These are phyloP conservation scores for Limtongia smithiae DNA, from an alignment of 805 yeast species.

Conservation along the genomic window DNA sequence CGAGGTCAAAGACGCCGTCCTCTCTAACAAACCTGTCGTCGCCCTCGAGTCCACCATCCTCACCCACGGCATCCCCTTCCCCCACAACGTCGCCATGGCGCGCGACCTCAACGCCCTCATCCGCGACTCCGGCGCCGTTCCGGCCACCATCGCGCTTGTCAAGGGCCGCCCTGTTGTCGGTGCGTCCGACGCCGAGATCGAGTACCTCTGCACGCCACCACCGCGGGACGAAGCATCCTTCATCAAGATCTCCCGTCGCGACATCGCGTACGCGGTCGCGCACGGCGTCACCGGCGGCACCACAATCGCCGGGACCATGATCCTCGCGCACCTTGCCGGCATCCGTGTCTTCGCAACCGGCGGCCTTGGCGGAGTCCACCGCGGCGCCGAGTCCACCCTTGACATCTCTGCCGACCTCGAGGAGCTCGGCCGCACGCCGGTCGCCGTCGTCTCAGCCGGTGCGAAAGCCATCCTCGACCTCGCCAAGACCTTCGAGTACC, in stretches of 20 bases:
- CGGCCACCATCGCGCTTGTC: constrained; percentile 81
- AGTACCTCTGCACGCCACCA: constrained; percentile 28
- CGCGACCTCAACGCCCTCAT: constrained; percentile 57
- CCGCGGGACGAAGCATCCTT: constrained; percentile 20
- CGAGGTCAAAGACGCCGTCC: constrained; percentile 63
- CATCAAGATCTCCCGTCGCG: constrained; percentile 73
- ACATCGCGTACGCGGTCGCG: constrained; percentile 48
- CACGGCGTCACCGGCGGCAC: constrained; percentile 73
- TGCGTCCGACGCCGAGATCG: constrained; percentile 47
- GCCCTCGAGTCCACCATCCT: constrained; percentile 84
- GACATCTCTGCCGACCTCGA: constrained; percentile 86
- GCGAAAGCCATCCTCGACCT: constrained; percentile 85
- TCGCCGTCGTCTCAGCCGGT: constrained; percentile 89
- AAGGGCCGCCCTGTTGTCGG: constrained; percentile 74
- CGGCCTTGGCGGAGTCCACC: constrained; percentile 88
- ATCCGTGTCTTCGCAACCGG: constrained; percentile 88
- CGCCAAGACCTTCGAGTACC: constrained; percentile 72
- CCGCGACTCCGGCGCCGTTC: constrained; percentile 62
- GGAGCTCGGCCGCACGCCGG: constrained; percentile 77
- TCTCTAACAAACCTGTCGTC: constrained; percentile 61
- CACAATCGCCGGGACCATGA: constrained; percentile 86
- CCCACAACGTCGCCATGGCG: constrained; percentile 73
- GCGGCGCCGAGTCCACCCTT: constrained; percentile 69
- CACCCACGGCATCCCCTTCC: constrained; percentile 85
- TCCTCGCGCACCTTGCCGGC: constrained; percentile 68